Evolutionary conservation across 1,284 basidiomycete genomes (phyloP).

Genomic region (Phylloboletellus chloephorus): DNA sequence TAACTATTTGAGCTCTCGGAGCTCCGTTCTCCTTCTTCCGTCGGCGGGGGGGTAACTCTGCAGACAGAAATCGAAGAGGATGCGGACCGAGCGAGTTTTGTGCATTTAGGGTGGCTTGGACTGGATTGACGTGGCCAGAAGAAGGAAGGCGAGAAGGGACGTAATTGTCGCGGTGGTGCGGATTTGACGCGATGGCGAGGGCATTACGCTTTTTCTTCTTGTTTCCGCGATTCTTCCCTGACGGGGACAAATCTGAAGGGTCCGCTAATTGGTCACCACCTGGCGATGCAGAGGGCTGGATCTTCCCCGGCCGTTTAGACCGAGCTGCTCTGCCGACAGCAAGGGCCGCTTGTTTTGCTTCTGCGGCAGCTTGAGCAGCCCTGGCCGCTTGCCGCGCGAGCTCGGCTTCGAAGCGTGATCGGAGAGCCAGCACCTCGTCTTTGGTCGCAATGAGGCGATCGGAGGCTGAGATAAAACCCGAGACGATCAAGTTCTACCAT

Average conservation of each 20-base stretch:
- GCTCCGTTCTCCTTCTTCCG: constrained; percentile 26
- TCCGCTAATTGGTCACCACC: constrained; percentile 34
- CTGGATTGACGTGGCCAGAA: constrained; percentile 40
- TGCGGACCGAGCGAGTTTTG: constrained; percentile 52
- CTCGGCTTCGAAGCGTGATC: constrained; percentile 65
- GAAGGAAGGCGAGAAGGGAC: constrained; percentile 72
- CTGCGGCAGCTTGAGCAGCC: constrained; percentile 41
- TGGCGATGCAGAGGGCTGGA: constrained; percentile 27
- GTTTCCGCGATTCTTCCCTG: constrained; percentile 37
- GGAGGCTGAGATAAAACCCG: constrained; percentile 46
- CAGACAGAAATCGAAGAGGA: constrained; percentile 61
- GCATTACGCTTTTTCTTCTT: constrained; percentile 90
- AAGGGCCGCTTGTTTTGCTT: constrained; percentile 40
- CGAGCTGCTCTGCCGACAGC: constrained; percentile 22
- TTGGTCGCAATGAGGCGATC: constrained; percentile 62
- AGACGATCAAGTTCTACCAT: constrained; percentile 22
- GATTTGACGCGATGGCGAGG: constrained; percentile 82
- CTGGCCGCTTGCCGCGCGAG: constrained; percentile 60
- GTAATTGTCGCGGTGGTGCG: constrained; percentile 86
- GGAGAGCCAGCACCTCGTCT: constrained; percentile 59
- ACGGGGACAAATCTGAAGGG: constrained; percentile 36
- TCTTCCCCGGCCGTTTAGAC: constrained; percentile 39
- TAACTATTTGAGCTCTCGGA: constrained; percentile 41
- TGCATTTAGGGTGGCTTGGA: constrained; percentile 36
- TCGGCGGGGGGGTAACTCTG: constrained; percentile 55